These are phyloP conservation scores for Chlorociboria aeruginascens DNA, from an alignment of 495 filamentous ascomycete species.

Conservation along the genomic window DNA sequence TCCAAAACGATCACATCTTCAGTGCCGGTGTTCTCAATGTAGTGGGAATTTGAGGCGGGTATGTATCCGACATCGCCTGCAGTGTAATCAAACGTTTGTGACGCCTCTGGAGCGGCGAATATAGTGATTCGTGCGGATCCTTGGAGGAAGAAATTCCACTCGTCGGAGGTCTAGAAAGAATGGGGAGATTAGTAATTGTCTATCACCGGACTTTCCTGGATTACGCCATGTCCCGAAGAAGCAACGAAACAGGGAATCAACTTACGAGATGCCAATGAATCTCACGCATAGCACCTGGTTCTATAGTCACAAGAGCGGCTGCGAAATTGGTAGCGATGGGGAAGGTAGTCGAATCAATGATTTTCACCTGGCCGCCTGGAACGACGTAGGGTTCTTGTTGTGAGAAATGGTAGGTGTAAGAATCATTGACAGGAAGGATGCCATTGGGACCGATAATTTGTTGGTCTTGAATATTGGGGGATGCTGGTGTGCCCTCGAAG, in stretches of 20 bases:
- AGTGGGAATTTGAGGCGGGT: slow-evolving; percentile 51
- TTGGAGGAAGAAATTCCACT: slow-evolving; percentile 66
- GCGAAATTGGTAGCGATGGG: slow-evolving; percentile 47
- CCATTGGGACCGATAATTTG: slow-evolving; percentile 49
- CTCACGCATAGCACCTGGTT: slow-evolving; percentile 63
- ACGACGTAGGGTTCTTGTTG: slow-evolving; percentile 46
- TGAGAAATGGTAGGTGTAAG: slow-evolving; percentile 61
- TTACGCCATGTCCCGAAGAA: too few species aligned
- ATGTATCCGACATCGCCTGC: slow-evolving; percentile 56
- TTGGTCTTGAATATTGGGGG: slow-evolving; percentile 45
- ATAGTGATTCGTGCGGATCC: slow-evolving; percentile 57
- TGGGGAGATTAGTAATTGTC: too few species aligned
- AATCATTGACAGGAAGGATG: slow-evolving; percentile 31
- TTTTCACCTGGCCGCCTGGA: slow-evolving; percentile 54
- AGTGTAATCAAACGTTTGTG: slow-evolving; percentile 63
- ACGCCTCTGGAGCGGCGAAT: slow-evolving; percentile 42
- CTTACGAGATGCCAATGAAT: slow-evolving; percentile 60
- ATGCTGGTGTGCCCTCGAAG: slow-evolving; percentile 52
- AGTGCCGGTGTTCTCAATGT: slow-evolving; percentile 61
- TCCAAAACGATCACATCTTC: slow-evolving; percentile 60
- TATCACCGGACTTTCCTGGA: too few species aligned
- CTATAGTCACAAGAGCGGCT: slow-evolving; percentile 49
- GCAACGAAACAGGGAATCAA: too few species aligned
- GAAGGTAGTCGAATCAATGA: slow-evolving; percentile 51
- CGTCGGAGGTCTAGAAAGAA: slow-evolving; percentile 38